These are phyloP conservation scores for Apocynum venetum DNA, from an alignment of 257 asterid genomes.

Conservation along the genomic window DNA sequence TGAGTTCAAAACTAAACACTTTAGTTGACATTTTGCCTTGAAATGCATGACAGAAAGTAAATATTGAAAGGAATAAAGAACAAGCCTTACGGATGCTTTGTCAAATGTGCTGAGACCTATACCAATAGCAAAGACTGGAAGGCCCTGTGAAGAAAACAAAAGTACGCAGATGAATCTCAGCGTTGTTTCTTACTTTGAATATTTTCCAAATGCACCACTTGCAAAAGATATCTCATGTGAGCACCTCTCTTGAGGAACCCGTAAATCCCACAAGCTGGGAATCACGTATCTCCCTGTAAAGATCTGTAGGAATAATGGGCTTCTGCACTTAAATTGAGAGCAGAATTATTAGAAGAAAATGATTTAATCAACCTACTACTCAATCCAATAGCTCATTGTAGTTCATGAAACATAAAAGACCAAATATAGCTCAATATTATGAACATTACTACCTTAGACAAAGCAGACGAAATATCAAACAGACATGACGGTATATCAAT, in stretches of 20 bases:
- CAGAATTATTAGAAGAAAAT: neutral
- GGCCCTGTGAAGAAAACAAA: conserved; percentile 37
- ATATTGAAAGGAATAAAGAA: neutral
- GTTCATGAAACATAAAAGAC: neutral
- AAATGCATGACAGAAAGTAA: neutral
- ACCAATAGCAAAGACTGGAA: conserved; percentile 68
- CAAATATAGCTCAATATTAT: neutral
- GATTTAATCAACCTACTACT: neutral
- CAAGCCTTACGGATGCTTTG: conserved; percentile 67
- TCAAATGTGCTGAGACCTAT: conserved; percentile 85
- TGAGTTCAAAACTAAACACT: neutral
- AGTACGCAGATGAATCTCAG: neutral
- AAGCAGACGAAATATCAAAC: neutral
- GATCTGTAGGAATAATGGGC: conserved; percentile 60
- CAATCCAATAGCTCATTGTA: neutral
- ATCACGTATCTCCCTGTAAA: conserved; percentile 68
- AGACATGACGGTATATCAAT: neutral
- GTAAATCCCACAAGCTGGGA: conserved; percentile 81
- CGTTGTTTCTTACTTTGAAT: neutral
- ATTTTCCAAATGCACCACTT: neutral
- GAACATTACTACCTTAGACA: neutral
- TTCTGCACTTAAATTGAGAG: conserved; percentile 43
- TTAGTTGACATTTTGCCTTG: neutral
- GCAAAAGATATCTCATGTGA: conserved; percentile 1
- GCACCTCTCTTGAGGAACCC: conserved; percentile 76